Conservation (phyloP, 176 grass and related monocot species). For the Olyra latifolia region DNA sequence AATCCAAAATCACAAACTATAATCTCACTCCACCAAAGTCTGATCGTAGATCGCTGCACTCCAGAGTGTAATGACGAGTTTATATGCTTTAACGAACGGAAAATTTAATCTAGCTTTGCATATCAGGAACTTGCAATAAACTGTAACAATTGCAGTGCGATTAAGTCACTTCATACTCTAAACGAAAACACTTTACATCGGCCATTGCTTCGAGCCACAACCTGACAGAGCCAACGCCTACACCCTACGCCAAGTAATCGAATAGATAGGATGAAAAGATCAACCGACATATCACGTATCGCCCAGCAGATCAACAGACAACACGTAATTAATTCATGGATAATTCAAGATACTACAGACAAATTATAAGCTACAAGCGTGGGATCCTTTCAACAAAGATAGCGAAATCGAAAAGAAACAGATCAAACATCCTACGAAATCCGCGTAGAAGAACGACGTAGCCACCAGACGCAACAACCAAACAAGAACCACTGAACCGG, state of each 20-base stretch:
- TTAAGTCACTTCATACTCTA: neutral
- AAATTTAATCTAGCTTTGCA: neutral
- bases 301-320: constrained; percentile 7
- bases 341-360: neutral
- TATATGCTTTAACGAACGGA: neutral
- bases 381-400: neutral
- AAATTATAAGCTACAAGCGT: neutral
- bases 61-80: neutral
- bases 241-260: neutral
- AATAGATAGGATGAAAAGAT: neutral
- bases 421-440: constrained; percentile 15
- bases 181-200: neutral
- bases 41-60: neutral
- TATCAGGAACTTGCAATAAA: neutral
- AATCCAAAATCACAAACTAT: neutral
- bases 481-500: neutral
- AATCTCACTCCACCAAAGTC: neutral
- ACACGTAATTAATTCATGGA: neutral
- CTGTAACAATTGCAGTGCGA: neutral
- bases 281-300: neutral
- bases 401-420: neutral
- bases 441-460: constrained; percentile 3
- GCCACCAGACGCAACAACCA: neutral
- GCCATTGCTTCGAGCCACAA: neutral
- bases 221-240: constrained; percentile 2